A percentile compares a stretch with the other conserved stretches of the same genome.
Conservation (phyloP, 2,329 filamentous ascomycete species). For the Fusarium siculi region DNA sequence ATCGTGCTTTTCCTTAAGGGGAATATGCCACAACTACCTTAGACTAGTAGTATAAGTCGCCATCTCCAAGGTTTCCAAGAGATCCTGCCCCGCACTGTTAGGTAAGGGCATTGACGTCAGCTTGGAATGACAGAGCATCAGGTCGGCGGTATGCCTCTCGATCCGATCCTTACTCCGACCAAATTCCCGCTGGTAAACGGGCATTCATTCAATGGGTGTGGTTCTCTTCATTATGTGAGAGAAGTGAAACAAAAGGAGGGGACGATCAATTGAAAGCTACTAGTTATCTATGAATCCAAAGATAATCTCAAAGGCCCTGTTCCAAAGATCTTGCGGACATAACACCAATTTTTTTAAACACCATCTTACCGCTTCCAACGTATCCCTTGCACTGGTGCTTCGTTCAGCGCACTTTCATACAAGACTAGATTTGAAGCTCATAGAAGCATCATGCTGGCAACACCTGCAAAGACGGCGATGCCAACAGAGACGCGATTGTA, state of each 20-base stretch:
- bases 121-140: slow-evolving; percentile 1
- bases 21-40: not conserved
- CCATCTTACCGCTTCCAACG: not conserved
- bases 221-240: not conserved
- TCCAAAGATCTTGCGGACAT: slow-evolving; percentile 20
- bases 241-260: slow-evolving; percentile 10
- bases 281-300: slow-evolving; percentile 5
- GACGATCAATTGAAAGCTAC: slow-evolving; percentile 27
- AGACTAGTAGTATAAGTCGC: not conserved
- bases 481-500: slow-evolving; percentile 24
- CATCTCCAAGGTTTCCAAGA: not conserved
- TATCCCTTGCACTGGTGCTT: not conserved
- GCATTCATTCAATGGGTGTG: not conserved
- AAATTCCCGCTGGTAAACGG: not conserved
- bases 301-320: not conserved
- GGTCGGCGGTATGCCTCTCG: slow-evolving; percentile 5
- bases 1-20: not conserved
- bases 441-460: slow-evolving; percentile 28
- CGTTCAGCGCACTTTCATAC: not conserved
- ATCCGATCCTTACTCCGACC: slow-evolving; percentile 30
- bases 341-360: not conserved
- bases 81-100: not conserved
- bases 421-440: not conserved
- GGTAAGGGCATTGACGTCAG: slow-evolving; percentile 6
- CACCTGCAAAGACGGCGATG: slow-evolving; percentile 19